phyloP scores from a whole-genome alignment of 2,329 filamentous ascomycete species.

The Neospermospora avenae region DNA sequence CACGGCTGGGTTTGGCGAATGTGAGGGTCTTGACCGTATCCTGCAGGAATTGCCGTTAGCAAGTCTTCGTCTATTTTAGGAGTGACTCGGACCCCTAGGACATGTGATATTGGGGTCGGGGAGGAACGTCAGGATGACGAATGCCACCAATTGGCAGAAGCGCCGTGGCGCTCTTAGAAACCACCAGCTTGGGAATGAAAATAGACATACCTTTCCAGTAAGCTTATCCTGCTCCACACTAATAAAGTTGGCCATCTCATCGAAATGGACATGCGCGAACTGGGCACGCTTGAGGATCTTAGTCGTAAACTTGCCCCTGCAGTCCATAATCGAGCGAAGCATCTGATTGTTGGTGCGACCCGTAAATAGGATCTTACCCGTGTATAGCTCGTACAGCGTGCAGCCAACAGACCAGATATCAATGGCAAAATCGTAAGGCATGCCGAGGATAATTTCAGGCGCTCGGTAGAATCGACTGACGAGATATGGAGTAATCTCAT shows the following conservation, averaged over 20 bases:
- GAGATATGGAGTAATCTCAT: conserved; percentile 89
- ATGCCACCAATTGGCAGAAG: conserved; percentile 36
- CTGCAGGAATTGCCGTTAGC: conserved; percentile 40
- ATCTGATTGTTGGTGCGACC: conserved; percentile 98
- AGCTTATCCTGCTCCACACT: conserved; percentile 85
- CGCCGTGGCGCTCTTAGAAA: conserved; percentile 36
- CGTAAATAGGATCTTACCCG: conserved; percentile 94
- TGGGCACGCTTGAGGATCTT: conserved; percentile 85
- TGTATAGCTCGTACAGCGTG: conserved; percentile 95
- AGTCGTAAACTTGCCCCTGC: conserved; percentile 84
- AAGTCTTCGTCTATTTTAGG: conserved; percentile 6
- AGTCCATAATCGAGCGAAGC: conserved; percentile 94
- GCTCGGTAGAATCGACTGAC: conserved; percentile 97
- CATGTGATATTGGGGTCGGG: conserved; percentile 11
- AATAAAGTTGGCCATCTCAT: conserved; percentile 78
- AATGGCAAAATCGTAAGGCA: conserved; percentile 89
- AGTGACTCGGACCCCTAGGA: neutral
- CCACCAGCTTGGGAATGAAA: conserved; percentile 10
- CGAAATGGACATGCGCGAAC: conserved; percentile 75
- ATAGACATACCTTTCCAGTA: conserved; percentile 66
- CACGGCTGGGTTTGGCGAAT: conserved; percentile 72
- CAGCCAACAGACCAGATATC: conserved; percentile 99
- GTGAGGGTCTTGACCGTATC: conserved; percentile 64
- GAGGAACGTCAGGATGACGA: neutral
- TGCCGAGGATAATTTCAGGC: conserved; percentile 95